A percentile compares a stretch with the other conserved stretches of the same genome.
These are phyloP conservation scores for Sungouiella thailandica DNA, from an alignment of 805 yeast genomes.

Conservation along the genomic window DNA sequence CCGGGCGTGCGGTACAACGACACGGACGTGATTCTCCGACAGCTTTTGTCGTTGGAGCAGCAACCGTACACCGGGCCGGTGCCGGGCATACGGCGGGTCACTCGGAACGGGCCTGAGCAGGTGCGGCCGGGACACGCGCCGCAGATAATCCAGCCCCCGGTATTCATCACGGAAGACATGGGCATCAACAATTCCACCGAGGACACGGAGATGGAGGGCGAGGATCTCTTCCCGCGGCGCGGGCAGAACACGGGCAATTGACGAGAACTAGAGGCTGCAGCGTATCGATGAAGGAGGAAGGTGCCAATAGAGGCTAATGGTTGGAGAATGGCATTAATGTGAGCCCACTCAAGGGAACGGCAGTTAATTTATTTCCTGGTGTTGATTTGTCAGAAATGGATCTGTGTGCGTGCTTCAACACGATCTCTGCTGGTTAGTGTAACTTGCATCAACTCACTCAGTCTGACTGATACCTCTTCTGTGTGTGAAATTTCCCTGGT, in stretches of 20 bases:
- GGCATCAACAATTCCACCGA: slow-evolving; percentile 20
- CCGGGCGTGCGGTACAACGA: slow-evolving; percentile 7
- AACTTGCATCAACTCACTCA: no score
- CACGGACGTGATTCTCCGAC: slow-evolving; percentile 14
- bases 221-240: slow-evolving; percentile 21
- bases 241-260: no score
- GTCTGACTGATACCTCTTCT: no score
- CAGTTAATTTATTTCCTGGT: neutral
- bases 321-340: no score
- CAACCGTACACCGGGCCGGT: slow-evolving; percentile 11
- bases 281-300: no score
- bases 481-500: no score
- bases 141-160: slow-evolving; percentile 37
- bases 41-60: slow-evolving; percentile 12
- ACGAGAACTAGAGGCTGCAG: no score
- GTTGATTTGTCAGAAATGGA: no score
- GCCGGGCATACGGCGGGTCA: no score
- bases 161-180: slow-evolving; percentile 25
- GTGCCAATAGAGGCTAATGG: no score
- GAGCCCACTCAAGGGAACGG: neutral
- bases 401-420: no score
- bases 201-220: slow-evolving; percentile 31
- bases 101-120: neutral
- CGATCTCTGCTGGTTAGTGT: no score
- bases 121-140: slow-evolving; percentile 32